Evolutionary conservation across 352 stramenopile species (phyloP), one percentile per base, ranked within the genome.

Genomic region (Globisporangium parvum): DNA sequence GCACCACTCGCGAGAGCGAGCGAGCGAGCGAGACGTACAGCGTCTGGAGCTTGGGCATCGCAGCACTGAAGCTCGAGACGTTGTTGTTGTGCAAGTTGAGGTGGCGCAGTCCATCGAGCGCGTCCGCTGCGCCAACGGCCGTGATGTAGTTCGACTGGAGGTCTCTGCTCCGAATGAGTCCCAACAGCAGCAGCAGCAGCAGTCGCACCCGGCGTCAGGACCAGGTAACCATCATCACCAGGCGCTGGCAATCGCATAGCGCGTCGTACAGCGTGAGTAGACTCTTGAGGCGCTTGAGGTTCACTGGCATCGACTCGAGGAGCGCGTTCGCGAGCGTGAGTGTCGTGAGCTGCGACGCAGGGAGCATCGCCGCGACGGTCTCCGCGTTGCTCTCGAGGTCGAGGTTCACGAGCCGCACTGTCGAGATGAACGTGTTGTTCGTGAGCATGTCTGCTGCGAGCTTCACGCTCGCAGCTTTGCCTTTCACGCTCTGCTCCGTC

Each of bases 21-120:
- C 2, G 44, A 48, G 44, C 6, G 44, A 48, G 44, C 9, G 44
- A 20, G 45, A 69, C 77, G 31, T 73, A 87, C 65, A 90, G 57
- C 17, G 64, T 71, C 3, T 53, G 61, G 23, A 90, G 64, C 23
- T 70, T 70, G 0, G 75, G 70, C 47, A 83, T 78, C 42, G 59
- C 35, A 14, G 64, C 74, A 24, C 71, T 65, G 40, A 80, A 87
- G 9, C 48, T 66, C 6, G 64, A 67, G 31, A 87, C 59, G 20
- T 69, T 71, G 56, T 87, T 87, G 14, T 46, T 70, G n/a, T 67
- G 80, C 49, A 85, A 45, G 52, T 85, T 85, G 18, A 62, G 50
- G 20, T 51, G 23, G 48, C 40, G 39, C 12, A 62, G 35, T 20
- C 15, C 37, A 5, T 51, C 42, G 28, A 57, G 26, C 11, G 56